A percentile compares a stretch with the other conserved stretches of the same genome.
Evolutionary conservation across 2,329 filamentous ascomycete genomes (phyloP).

Genomic region (Fusarium sp.): DNA sequence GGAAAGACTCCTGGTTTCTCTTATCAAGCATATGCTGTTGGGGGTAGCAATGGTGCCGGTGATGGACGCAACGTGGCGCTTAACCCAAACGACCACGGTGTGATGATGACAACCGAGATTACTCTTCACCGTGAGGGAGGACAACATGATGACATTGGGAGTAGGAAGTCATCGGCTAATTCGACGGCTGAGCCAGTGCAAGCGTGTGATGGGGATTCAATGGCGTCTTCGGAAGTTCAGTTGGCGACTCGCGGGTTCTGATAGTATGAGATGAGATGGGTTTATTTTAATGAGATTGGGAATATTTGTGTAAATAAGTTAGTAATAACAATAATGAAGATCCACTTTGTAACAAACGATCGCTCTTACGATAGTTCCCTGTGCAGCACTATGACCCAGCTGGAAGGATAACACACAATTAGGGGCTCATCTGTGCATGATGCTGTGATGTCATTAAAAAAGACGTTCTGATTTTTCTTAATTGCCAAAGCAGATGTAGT

Average conservation of each 20-base stretch:
- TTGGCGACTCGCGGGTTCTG: slow-evolving; percentile 37
- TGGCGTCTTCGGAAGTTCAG: slow-evolving; percentile 41
- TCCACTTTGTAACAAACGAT: background rate
- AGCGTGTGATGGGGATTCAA: slow-evolving; percentile 32
- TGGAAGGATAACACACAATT: background rate
- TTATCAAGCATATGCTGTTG: slow-evolving; percentile 38
- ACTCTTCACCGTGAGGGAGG: slow-evolving; percentile 31
- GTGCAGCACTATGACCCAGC: background rate
- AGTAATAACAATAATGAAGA: background rate
- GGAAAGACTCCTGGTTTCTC: slow-evolving; percentile 25
- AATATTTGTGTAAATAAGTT: background rate
- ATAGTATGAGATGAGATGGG: background rate
- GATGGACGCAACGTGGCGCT: background rate
- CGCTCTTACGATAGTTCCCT: background rate
- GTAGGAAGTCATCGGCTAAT: slow-evolving; percentile 24
- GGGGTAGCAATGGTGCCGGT: slow-evolving; percentile 23
- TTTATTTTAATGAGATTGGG: background rate
- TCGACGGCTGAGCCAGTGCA: slow-evolving; percentile 17
- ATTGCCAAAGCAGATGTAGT: background rate
- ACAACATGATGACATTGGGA: slow-evolving; percentile 27
- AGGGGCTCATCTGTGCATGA: background rate
- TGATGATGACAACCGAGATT: slow-evolving; percentile 43
- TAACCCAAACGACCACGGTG: slow-evolving; percentile 15
- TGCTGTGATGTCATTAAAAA: too few species aligned
- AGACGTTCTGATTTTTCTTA: too few species aligned